Conservation (phyloP, 2,329 filamentous ascomycete species). For the Tolypocladium tropicale region DNA sequence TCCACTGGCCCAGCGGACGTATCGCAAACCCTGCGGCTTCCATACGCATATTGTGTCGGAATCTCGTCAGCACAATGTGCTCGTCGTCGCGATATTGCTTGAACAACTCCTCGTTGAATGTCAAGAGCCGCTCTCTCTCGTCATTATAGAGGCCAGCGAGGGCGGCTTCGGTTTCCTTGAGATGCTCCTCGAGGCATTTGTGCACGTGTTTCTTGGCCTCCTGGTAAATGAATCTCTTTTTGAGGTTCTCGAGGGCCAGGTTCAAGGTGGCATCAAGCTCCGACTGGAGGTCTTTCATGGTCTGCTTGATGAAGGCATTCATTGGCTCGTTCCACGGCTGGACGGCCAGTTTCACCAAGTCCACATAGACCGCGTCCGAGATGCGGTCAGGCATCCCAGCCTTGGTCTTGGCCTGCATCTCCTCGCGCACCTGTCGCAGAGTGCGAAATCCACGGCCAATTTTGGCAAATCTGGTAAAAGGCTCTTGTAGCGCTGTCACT, state of each 20-base stretch:
- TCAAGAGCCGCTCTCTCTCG: conserved; percentile 46
- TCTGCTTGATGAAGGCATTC: conserved; percentile 33
- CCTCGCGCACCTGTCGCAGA: conserved; percentile 39
- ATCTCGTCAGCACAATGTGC: conserved; percentile 30
- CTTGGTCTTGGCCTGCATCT: conserved; percentile 43
- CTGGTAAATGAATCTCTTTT: conserved; percentile 39
- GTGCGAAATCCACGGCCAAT: conserved; percentile 32
- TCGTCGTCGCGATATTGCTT: conserved; percentile 35
- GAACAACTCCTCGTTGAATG: conserved; percentile 41
- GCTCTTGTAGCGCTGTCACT: conserved; percentile 14
- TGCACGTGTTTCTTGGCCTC: conserved; percentile 32
- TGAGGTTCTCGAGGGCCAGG: conserved; percentile 33
- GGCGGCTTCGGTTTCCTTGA: conserved; percentile 22
- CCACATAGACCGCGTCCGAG: conserved; percentile 49
- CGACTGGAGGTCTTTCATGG: conserved; percentile 35
- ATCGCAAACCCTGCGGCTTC: conserved; percentile 22
- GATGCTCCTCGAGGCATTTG: conserved; percentile 31
- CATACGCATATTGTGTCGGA: conserved; percentile 40
- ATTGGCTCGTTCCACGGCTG: conserved; percentile 47
- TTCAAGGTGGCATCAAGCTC: conserved; percentile 37
- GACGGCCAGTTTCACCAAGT: conserved; percentile 46
- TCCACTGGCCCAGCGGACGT: conserved; percentile 26
- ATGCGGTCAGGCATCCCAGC: conserved; percentile 50
- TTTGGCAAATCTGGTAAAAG: conserved; percentile 28
- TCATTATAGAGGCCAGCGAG: conserved; percentile 38